Evolutionary conservation across 2,329 filamentous ascomycete genomes (phyloP).

Genomic region (Neoarthrinium moseri): DNA sequence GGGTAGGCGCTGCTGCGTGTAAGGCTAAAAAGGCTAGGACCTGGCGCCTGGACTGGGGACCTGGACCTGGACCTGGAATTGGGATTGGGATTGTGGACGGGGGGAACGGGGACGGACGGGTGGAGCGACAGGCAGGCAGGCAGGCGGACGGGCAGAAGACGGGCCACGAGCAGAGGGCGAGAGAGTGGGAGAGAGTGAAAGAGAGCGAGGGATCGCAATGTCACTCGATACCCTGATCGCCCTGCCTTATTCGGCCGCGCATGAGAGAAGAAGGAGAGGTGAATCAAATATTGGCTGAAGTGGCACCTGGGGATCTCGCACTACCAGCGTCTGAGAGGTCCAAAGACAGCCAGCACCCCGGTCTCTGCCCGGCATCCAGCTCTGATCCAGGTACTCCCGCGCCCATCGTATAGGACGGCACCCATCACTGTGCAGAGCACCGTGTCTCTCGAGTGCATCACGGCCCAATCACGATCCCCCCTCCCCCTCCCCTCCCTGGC

Average conservation of each 20-base stretch:
- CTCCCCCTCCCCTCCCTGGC: too few relatives aligned
- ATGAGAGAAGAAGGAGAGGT: constrained; percentile 12
- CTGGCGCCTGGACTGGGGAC: constrained; percentile 4
- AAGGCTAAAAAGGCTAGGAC: not conserved
- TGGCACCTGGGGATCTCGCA: constrained; percentile 22
- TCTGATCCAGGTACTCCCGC: not conserved
- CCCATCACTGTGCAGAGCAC: too few relatives aligned
- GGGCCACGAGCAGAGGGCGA: not conserved
- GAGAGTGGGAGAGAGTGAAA: not conserved
- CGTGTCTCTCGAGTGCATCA: not conserved
- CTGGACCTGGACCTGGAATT: constrained; percentile 2
- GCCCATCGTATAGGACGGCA: too few relatives aligned
- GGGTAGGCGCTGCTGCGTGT: not conserved
- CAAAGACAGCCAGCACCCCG: not conserved
- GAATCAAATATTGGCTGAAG: constrained; percentile 29
- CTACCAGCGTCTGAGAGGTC: constrained; percentile 14
- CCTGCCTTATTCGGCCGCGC: too few relatives aligned
- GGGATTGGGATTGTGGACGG: too few relatives aligned
- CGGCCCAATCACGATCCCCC: too few relatives aligned
- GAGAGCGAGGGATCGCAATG: not conserved
- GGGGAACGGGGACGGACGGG: too few relatives aligned
- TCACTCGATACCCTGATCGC: too few relatives aligned
- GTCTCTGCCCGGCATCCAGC: not conserved
- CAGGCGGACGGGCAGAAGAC: too few relatives aligned
- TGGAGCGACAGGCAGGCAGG: too few relatives aligned